phyloP scores from a whole-genome alignment of 2,329 filamentous ascomycete genomes.

The Didymella segeticola region DNA sequence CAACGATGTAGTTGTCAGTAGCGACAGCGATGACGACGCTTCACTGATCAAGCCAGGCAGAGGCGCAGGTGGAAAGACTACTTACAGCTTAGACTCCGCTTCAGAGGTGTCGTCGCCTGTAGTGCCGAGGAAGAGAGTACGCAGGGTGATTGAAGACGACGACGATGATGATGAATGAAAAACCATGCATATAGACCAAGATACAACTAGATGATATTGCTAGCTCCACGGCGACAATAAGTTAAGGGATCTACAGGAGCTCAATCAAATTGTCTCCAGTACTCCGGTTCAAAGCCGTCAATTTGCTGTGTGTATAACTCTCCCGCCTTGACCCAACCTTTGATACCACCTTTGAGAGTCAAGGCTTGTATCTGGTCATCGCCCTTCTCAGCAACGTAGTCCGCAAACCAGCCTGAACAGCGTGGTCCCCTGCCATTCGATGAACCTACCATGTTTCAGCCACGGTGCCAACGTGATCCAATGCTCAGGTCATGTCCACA shows the following conservation, averaged over 20 bases:
- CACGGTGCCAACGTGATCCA: background rate
- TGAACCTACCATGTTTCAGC: constrained; percentile 37
- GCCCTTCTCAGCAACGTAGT: constrained; percentile 41
- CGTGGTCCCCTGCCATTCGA: constrained; percentile 45
- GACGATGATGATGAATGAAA: constrained; percentile 40
- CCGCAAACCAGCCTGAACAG: constrained; percentile 48
- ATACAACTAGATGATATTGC: background rate
- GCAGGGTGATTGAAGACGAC: constrained; percentile 42
- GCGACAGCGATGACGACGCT: constrained; percentile 42
- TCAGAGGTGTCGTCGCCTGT: constrained; percentile 34
- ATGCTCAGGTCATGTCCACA: constrained; percentile 29
- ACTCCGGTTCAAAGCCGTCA: constrained; percentile 50
- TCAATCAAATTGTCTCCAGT: constrained; percentile 51
- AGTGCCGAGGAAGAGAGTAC: constrained; percentile 30
- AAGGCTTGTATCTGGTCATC: constrained; percentile 51
- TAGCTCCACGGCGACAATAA: background rate
- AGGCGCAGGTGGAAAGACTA: constrained; percentile 22
- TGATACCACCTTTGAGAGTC: constrained; percentile 53
- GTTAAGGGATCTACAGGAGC: background rate
- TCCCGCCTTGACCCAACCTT: constrained; percentile 55
- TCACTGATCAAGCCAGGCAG: constrained; percentile 16
- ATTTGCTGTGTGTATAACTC: constrained; percentile 47
- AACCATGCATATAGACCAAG: background rate
- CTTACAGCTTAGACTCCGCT: constrained; percentile 32
- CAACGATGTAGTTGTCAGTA: constrained; percentile 43